Base-by-base conservation (phyloP, 106 monocot species). In the Apostasia ramifera region DNA sequence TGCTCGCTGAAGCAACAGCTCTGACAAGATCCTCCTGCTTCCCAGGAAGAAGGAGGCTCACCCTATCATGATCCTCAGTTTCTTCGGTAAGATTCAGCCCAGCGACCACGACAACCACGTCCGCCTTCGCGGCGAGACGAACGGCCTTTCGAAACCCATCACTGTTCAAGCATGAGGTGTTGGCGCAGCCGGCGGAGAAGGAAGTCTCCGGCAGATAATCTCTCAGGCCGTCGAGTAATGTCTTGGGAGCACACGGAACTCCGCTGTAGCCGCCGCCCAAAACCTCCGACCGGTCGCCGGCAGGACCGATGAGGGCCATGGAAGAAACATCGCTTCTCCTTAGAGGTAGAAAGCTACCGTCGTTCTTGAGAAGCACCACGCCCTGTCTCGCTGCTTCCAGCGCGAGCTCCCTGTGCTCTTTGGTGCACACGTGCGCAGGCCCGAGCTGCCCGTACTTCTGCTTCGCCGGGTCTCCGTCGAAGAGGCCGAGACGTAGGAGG, bases 251-350 rank as follows among this genome's bases (percentile, higher is more conserved):
- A 65, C 98, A 98, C 56, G 92, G 75, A 47, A 70, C 15, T 3
- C 93, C 91, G 57, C 90, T 74, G 77, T 98, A 98, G 48, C 83
- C 89, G 3, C 92, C 98, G 54, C 86, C 84, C 44, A 92, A 69
- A 38, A 76, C 73, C 66, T 49, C 67, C 0, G 85, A 38, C 11
- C 77, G 74, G 55, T 90, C 72, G 37, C 71, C 87, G 0, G 83
- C 78, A 56, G 98, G 92, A n/a, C 92, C 98, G 50, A 98, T 82
- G 42, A 92, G 47, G 26, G 90, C 92, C 6, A 98, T 41, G 41
- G 81, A 83, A 2, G 53, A 10, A 5, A 89, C 65, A 44, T 76
- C 57, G 44, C 55, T 46, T 26, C 74, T 80, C 5, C 55, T 68
- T n/a, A 97, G 63, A 2, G 98, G 98, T 37, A 98, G 66, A 44